These are phyloP conservation scores for Holtermanniella nyarrowii DNA, from an alignment of 768 basidiomycete species.

Conservation along the genomic window DNA sequence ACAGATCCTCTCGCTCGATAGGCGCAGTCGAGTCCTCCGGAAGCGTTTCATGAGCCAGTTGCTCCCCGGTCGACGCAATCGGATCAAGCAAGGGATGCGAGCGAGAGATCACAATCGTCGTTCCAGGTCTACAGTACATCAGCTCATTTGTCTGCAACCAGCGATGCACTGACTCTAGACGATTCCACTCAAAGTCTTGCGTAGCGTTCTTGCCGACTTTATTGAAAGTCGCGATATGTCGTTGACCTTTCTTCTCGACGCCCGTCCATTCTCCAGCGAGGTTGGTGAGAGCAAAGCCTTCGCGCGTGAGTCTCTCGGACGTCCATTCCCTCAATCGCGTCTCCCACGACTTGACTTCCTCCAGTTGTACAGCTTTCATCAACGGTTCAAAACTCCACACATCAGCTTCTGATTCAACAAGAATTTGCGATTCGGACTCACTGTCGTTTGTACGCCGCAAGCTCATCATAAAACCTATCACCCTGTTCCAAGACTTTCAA, in stretches of 20 bases:
- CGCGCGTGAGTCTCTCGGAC: slow-evolving; percentile 50
- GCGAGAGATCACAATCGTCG: slow-evolving; percentile 55
- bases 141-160: background rate
- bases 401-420: slow-evolving; percentile 1
- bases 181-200: slow-evolving; percentile 53
- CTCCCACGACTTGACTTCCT: slow-evolving; percentile 52
- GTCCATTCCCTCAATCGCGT: slow-evolving; percentile 63
- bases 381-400: slow-evolving; percentile 46
- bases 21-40: too few relatives aligned
- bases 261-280: slow-evolving; percentile 44
- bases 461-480: slow-evolving; percentile 43
- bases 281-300: slow-evolving; percentile 62
- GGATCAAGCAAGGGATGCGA: slow-evolving; percentile 49
- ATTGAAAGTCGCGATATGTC: slow-evolving; percentile 47
- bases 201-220: slow-evolving; percentile 50
- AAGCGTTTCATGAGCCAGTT: slow-evolving; percentile 45
- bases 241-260: background rate
- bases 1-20: too few relatives aligned
- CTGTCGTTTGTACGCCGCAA: slow-evolving; percentile 52
- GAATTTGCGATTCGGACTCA: slow-evolving; percentile 32
- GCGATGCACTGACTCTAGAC: slow-evolving; percentile 53
- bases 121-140: slow-evolving; percentile 51
- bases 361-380: slow-evolving; percentile 53
- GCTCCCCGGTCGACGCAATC: slow-evolving; percentile 50
- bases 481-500: slow-evolving; percentile 1